Percentiles rank a stretch among this genome's conserved stretches.
phyloP scores from a whole-genome alignment of 345 rosid genomes.

The Hypericum androsaemum region DNA sequence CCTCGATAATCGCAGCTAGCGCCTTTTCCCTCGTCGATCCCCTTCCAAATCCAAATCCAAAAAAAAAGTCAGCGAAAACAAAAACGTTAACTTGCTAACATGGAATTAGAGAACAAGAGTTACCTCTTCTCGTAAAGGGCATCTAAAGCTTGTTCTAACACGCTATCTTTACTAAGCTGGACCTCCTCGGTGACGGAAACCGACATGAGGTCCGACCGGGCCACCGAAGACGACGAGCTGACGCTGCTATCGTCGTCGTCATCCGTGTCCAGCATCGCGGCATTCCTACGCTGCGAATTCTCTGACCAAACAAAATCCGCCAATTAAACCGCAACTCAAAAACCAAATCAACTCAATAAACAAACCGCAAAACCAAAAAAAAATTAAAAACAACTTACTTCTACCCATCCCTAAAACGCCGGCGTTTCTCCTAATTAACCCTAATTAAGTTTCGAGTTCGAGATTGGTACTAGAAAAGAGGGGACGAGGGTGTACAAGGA shows the following conservation, averaged over 20 bases:
- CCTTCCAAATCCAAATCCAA: slow-evolving; percentile 30
- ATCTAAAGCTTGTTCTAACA: slow-evolving; percentile 76
- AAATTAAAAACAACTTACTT: too few species aligned
- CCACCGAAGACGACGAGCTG: slow-evolving; percentile 45
- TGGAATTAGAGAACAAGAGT: neutral
- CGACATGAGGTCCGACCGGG: slow-evolving; percentile 44
- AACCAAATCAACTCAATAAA: too few species aligned
- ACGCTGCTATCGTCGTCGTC: slow-evolving; percentile 64
- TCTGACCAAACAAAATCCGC: slow-evolving; percentile 21
- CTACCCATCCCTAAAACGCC: too few species aligned
- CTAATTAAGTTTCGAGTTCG: too few species aligned
- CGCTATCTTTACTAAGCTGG: slow-evolving; percentile 47
- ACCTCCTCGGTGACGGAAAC: slow-evolving; percentile 48
- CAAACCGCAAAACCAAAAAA: too few species aligned
- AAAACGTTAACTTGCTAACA: neutral
- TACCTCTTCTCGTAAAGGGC: slow-evolving; percentile 76
- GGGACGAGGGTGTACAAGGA: too few species aligned
- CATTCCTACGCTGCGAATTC: slow-evolving; percentile 39
- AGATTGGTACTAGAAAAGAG: too few species aligned
- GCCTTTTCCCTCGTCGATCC: slow-evolving; percentile 84
- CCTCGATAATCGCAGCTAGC: slow-evolving; percentile 48
- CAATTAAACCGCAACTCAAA: too few species aligned
- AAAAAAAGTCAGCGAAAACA: slow-evolving; percentile 6
- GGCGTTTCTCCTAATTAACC: too few species aligned
- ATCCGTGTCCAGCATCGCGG: slow-evolving; percentile 54